Evolutionary conservation across 441 rosid species (phyloP).

Genomic region (Kokia cookei): DNA sequence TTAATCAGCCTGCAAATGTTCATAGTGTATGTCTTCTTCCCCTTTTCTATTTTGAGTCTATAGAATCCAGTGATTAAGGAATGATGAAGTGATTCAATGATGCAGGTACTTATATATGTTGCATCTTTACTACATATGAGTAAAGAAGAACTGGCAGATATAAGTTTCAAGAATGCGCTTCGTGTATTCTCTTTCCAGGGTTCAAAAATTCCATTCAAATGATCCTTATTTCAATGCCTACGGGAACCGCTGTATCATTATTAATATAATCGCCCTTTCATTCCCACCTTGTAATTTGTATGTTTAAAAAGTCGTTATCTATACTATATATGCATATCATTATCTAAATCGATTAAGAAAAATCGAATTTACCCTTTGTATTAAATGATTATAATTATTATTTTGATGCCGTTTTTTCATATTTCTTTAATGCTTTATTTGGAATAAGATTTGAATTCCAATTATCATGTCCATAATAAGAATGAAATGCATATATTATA

Average conservation of each 20-base stretch:
- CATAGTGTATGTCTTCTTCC: conserved; percentile 27
- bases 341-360: no score
- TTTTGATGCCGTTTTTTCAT: no score
- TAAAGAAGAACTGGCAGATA: conserved; percentile 59
- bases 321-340: no score
- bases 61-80: not conserved
- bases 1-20: conserved; percentile 88
- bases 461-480: no score
- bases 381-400: no score
- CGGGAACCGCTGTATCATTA: not conserved
- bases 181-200: conserved; percentile 60
- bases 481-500: no score
- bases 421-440: no score
- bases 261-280: not conserved
- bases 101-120: conserved; percentile 58
- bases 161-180: conserved; percentile 51
- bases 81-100: not conserved
- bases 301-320: no score
- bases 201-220: conserved; percentile 29
- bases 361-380: no score
- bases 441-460: no score
- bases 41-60: not conserved
- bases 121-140: conserved; percentile 52
- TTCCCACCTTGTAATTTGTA: not conserved
- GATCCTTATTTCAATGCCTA: not conserved